Base-by-base conservation (phyloP, 805 yeast species). In the Schwanniomyces sp. region DNA sequence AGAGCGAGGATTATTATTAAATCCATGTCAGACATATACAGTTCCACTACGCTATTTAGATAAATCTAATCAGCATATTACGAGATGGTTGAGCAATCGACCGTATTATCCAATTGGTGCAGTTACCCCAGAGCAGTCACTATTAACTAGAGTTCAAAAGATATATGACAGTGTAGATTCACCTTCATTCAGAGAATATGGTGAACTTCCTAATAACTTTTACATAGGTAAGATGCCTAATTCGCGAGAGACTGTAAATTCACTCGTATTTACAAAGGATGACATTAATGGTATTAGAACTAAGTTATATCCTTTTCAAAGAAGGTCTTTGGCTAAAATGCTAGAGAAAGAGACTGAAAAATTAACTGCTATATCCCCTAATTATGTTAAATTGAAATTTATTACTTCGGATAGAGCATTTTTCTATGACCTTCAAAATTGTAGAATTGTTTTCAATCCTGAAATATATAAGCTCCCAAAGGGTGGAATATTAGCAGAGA, bases 401-500 rank as follows among this genome's bases (percentile, higher is more conserved):
- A 58, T 66, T 1, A 43, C 25, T 11, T 41, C 53, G 1, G 40
- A 57, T 0, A 30, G 27, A 4, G 2, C 17, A 4, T 66, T 69
- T 55, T 74, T 70, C 50, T 59, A 74, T 45, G 76, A 83, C 55
- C 45, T 70, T 0, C 51, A 56, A 4, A 55, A 53, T 0, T 52
- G 68, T 28, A 51, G 52, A 3, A 63, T 80, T 27, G 59, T 55
- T 18, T 17, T 25, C 1, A 48, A 57, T 2, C 81, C 87, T 0
- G 76, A 70, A 17, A 56, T 61, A 3, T 81, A 72, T 52, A 54
- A 54, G 11, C 66, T 81, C 2, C 82, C 87, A 0, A 66, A 78
- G 52, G 87, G 87, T 16, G 88, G 87, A 0, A 80, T 82, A 5
- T 59, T 82, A 12, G 86, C 86, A 1, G 88, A 82, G 48, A 82